Evolutionary conservation across 768 basidiomycete species (phyloP), one percentile per base, ranked within the genome.

Genomic region (Rhodotorula graminis): DNA sequence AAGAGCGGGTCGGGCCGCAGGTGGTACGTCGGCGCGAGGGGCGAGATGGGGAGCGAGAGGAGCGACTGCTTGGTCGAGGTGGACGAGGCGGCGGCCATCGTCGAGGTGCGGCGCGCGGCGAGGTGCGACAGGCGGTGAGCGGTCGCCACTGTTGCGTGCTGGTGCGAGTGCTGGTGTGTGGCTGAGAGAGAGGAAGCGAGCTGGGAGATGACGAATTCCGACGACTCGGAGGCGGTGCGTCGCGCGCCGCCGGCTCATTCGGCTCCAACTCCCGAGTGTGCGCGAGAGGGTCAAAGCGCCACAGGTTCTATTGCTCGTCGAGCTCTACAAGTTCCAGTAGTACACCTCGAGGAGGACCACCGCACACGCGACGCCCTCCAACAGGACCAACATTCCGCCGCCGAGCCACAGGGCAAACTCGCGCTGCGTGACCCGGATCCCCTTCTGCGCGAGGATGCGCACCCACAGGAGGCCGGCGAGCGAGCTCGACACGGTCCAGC

Each of bases 401-500:
- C 84, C 70, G 78, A 93, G 93, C 86, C 90, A 88, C 67, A 82
- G 82, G 0, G 89, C 87, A 82, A 96, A 96, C 47, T 86, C 84
- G 69, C 77, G 66, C 75, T 87, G 87, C 42, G 76, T 83, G 27
- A 96, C 84, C 8, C 77, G 74, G 57, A 92, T 88, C 1, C 84
- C 85, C 80, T 92, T 94, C 80, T 90, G 88, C 69, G 79, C 78
- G 65, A 95, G 82, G 67, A 95, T 92, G 25, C 83, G 79, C 31
- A 84, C 82, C 93, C 94, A 97, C 25, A 96, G 83, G 56, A 98
- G 82, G 0, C 93, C 93, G 0, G 92, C 93, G 25, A 96, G 85
- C 66, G 90, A 91, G 1, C 91, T 91, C 11, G 89, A 89, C 79
- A 93, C 94, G 16, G 91, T 90, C 79, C 91, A 89, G 72, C 88